These are phyloP conservation scores for Clonostachys rhizophaga DNA, from an alignment of 2,329 filamentous ascomycete species.

Conservation along the genomic window DNA sequence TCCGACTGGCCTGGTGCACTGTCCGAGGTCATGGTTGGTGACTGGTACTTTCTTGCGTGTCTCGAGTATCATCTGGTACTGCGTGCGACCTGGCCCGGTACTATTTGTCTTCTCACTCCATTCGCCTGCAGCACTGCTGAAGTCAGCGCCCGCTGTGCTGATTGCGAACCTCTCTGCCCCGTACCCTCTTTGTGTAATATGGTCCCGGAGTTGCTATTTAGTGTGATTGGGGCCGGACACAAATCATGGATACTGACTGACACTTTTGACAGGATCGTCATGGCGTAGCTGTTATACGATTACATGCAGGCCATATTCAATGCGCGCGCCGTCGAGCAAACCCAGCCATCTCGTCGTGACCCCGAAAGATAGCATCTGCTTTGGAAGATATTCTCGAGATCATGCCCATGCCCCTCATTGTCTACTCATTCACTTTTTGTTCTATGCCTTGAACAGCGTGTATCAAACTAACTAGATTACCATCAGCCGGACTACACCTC, in stretches of 20 bases:
- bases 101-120: no score
- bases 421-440: constrained; percentile 10
- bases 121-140: neutral
- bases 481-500: constrained; percentile 51
- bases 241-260: no score
- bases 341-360: no score
- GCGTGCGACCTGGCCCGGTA: neutral
- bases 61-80: neutral
- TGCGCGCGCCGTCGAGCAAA: no score
- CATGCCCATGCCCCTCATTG: neutral
- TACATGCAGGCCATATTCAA: no score
- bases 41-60: neutral
- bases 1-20: neutral
- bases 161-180: neutral
- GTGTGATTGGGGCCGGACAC: no score
- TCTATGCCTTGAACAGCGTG: constrained; percentile 6
- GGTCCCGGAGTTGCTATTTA: no score
- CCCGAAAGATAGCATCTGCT: no score
- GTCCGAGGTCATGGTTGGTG: neutral
- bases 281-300: no score
- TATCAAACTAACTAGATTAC: constrained; percentile 4
- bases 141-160: neutral
- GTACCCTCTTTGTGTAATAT: no score
- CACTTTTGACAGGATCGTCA: no score
- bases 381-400: no score